phyloP scores from a whole-genome alignment of 257 asterid genomes.

The Ligustrum vulgare region DNA sequence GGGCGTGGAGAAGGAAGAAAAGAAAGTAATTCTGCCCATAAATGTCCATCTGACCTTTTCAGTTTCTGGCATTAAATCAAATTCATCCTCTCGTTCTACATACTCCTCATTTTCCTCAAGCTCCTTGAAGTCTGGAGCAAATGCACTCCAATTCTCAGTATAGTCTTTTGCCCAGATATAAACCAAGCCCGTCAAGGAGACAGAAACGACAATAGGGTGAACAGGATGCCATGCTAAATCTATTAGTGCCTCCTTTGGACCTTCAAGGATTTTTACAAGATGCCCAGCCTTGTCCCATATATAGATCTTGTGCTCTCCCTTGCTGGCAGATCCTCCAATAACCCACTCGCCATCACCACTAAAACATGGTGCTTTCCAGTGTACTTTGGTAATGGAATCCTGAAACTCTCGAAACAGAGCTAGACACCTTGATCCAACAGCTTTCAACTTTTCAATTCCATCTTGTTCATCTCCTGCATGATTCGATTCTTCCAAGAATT shows the following conservation, averaged over 20 bases:
- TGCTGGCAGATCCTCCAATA: conserved; percentile 89
- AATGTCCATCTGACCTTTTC: conserved; percentile 51
- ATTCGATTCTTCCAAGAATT: conserved; percentile 40
- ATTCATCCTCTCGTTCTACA: conserved; percentile 88
- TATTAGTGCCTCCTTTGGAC: conserved; percentile 85
- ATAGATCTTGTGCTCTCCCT: conserved; percentile 97
- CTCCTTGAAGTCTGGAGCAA: conserved; percentile 94
- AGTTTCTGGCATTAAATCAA: conserved; percentile 71
- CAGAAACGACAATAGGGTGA: conserved; percentile 80
- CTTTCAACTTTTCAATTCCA: conserved; percentile 60
- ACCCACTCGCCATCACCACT: conserved; percentile 99
- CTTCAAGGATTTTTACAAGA: conserved; percentile 93
- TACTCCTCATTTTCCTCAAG: conserved; percentile 96
- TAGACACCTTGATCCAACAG: conserved; percentile 69
- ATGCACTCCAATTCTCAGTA: conserved; percentile 97
- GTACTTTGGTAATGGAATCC: conserved; percentile 83
- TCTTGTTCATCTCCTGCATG: conserved; percentile 43
- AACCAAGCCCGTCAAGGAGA: conserved; percentile 76
- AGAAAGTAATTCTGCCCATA: background rate
- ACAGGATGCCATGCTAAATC: conserved; percentile 98
- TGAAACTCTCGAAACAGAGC: conserved; percentile 75
- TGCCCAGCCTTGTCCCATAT: conserved; percentile 94
- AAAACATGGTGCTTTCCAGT: conserved; percentile 94
- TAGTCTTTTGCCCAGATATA: conserved; percentile 98
- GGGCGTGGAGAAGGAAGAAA: background rate